Evolutionary conservation across 2,329 filamentous ascomycete genomes (phyloP).

Genomic region (Penicillium sp.): DNA sequence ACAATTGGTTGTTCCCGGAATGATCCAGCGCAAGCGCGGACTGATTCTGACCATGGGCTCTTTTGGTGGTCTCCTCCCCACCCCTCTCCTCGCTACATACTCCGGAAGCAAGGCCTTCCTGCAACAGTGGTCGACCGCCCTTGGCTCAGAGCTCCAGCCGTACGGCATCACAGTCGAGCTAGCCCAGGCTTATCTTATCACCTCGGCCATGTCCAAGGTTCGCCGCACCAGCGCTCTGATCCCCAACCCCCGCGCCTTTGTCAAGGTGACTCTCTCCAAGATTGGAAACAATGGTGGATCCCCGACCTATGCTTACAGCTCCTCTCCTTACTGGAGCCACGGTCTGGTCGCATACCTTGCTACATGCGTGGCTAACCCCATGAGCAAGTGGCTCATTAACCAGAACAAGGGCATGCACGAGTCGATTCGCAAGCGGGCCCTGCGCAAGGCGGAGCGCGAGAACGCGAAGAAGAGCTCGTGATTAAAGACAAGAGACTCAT

Average conservation of each 20-base stretch:
- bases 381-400: constrained; percentile 61
- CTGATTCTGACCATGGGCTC: constrained; percentile 97
- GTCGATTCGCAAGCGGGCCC: constrained; percentile 78
- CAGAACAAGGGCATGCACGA: constrained; percentile 76
- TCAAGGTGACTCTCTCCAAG: constrained; percentile 76
- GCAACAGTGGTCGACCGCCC: constrained; percentile 89
- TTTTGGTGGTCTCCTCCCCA: constrained; percentile 90
- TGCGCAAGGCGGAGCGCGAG: constrained; percentile 84
- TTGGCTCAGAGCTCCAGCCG: constrained; percentile 80
- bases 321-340: constrained; percentile 93
- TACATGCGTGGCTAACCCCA: constrained; percentile 62
- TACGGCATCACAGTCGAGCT: constrained; percentile 88
- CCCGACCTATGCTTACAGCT: constrained; percentile 79
- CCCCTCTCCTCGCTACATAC: constrained; percentile 92
- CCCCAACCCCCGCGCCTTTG: constrained; percentile 81
- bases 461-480: constrained; percentile 58
- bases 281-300: constrained; percentile 78
- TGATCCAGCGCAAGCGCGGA: constrained; percentile 82
- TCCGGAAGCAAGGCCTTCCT: constrained; percentile 98
- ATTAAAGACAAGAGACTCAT: neutral
- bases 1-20: constrained; percentile 79
- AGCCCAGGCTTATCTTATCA: constrained; percentile 89
- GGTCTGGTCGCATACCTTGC: constrained; percentile 85
- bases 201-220: constrained; percentile 96
- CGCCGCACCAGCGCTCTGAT: constrained; percentile 77